Base-by-base conservation (phyloP, 352 stramenopile species). In the Phytophthora podocarpi region DNA sequence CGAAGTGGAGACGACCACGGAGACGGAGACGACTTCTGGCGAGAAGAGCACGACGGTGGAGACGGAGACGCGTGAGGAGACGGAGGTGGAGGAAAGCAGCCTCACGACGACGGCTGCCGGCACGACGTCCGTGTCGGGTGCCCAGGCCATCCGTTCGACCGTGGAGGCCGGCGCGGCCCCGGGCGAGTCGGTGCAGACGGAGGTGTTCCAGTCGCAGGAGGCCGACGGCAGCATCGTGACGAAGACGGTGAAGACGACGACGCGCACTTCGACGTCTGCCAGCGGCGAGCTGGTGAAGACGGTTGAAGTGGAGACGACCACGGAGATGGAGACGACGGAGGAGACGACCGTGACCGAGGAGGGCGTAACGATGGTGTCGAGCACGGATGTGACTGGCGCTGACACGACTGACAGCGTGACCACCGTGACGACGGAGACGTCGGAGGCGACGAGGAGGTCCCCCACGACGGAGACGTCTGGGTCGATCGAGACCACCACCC, bases 1-100 rank as follows among this genome's bases (percentile, higher is more conserved):
- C 21, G 54, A 63, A 16, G 54, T 55, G 54, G 54, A 63, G 45
- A 63, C 43, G 12, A 63, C 43, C 26, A 63, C 43, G 34, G 54
- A 63, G 54, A 63, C 43, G 34, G 54, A 63, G 54, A 56, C 54
- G 15, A 49, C 36, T 40, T 49, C 34, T 20, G 54, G 54, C 35
- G 43, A 55, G 43, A 63, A 55, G 54, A 63, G 54, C 54, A 55
- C 43, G 23, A 63, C 43, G 42, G 54, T 63, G 54, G 54, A 55
- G 54, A 63, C 35, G 27, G 54, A 63, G 35, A 63, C 54, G 31
- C 52, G 52, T 21, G 54, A 63, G 43, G 52, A 60, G 41, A 60
- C 40, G 20, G 40, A 60, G n/a, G 39, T 32, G 21, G 40, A 60
- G 30, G 40, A 60, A 37, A 51, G 52, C 41, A 53, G 52, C 16